Evolutionary conservation across 306 rosid genomes (phyloP).

Genomic region (Quercus wislizeni): DNA sequence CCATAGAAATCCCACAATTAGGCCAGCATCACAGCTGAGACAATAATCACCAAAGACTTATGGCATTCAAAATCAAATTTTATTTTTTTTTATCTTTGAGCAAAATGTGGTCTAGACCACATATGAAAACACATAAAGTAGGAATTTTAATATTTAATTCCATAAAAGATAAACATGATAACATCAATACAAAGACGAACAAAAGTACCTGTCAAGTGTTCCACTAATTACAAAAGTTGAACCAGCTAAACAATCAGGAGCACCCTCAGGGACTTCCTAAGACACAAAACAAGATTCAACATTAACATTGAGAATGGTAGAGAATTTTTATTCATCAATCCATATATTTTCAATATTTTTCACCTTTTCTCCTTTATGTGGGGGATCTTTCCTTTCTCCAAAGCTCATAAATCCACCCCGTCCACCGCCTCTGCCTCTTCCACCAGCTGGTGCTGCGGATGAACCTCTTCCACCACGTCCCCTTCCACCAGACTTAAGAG

Average conservation of each 20-base stretch:
- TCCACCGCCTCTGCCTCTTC: slow-evolving; percentile 93
- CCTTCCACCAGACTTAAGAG: slow-evolving; percentile 64
- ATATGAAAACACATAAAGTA: slow-evolving; percentile 14
- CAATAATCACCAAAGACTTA: neutral
- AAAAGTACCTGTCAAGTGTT: slow-evolving; percentile 86
- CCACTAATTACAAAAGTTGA: slow-evolving; percentile 94
- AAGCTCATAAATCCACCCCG: slow-evolving; percentile 95
- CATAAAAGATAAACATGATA: slow-evolving; percentile 11
- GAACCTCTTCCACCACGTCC: slow-evolving; percentile 85
- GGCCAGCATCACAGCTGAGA: neutral
- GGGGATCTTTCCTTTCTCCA: slow-evolving; percentile 97
- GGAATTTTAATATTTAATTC: neutral
- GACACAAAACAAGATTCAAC: slow-evolving; percentile 31
- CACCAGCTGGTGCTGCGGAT: slow-evolving; percentile 55
- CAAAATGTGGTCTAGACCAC: neutral
- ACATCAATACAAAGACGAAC: neutral
- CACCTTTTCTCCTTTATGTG: slow-evolving; percentile 98
- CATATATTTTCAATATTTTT: slow-evolving; percentile 11
- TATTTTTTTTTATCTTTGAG: neutral
- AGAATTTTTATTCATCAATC: slow-evolving; percentile 11
- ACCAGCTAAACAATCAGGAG: slow-evolving; percentile 83
- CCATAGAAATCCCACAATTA: neutral
- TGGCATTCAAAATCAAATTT: neutral
- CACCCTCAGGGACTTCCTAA: slow-evolving; percentile 97
- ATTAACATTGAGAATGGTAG: slow-evolving; percentile 16